phyloP scores from a whole-genome alignment of 2,329 filamentous ascomycete genomes.

The Colletotrichum graminicola region DNA sequence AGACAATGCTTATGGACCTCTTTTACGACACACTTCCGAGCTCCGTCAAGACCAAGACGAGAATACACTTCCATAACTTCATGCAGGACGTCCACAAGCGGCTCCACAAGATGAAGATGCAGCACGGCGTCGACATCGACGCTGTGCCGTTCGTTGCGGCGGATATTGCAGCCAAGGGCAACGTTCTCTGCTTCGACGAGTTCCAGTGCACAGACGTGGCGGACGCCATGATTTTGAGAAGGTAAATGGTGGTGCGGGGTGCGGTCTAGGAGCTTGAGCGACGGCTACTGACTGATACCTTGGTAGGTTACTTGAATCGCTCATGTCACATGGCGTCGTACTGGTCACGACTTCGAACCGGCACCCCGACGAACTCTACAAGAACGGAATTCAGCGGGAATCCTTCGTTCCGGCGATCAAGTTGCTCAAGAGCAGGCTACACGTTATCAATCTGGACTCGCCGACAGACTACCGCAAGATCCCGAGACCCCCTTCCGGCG shows the following conservation, averaged over 20 bases:
- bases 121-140: constrained; percentile 90
- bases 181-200: constrained; percentile 96
- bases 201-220: constrained; percentile 99
- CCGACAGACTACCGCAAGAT: constrained; percentile 98
- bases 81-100: constrained; percentile 98
- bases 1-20: constrained; percentile 99
- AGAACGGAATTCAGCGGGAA: constrained; percentile 95
- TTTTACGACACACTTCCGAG: constrained; percentile 93
- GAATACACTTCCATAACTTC: constrained; percentile 99
- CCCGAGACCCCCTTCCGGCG: constrained; percentile 88
- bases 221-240: constrained; percentile 95
- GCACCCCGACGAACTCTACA: constrained; percentile 97
- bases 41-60: constrained; percentile 84
- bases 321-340: constrained; percentile 98
- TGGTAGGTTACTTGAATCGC: constrained; percentile 79
- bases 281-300: constrained; percentile 12
- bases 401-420: constrained; percentile 97
- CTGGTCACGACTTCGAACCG: constrained; percentile 96
- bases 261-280: background rate
- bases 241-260: constrained; percentile 56
- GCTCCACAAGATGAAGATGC: constrained; percentile 89
- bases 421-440: constrained; percentile 84
- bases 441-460: constrained; percentile 94
- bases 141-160: constrained; percentile 92
- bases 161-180: constrained; percentile 87